phyloP scores from a whole-genome alignment of 2,329 filamentous ascomycete species.

The Xylaria sp. region DNA sequence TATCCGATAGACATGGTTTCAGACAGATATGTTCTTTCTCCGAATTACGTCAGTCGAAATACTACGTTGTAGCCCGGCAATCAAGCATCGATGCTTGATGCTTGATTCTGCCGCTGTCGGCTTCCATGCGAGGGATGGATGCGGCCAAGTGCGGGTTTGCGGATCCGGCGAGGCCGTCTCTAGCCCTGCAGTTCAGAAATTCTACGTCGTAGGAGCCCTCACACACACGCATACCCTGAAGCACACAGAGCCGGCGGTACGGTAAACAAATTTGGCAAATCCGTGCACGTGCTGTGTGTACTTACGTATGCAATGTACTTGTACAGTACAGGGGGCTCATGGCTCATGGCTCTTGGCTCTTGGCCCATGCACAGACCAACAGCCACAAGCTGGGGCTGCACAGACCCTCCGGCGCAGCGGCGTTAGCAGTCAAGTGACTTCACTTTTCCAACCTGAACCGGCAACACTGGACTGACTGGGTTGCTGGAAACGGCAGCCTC shows the following conservation, averaged over 20 bases:
- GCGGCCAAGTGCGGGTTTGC: constrained; percentile 26
- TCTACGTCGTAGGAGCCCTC: background rate
- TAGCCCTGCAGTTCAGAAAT: constrained; percentile 15
- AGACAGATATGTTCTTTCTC: background rate
- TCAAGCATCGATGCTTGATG: background rate
- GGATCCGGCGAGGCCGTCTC: constrained; percentile 27
- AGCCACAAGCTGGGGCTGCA: background rate
- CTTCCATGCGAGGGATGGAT: constrained; percentile 9
- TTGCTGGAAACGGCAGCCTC: background rate
- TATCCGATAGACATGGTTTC: background rate
- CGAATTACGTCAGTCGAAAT: background rate
- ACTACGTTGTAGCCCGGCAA: background rate
- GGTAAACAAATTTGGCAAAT: background rate
- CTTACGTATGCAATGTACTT: background rate
- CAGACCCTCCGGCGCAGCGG: background rate
- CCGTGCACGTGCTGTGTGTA: background rate
- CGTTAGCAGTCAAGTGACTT: background rate
- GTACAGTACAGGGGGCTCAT: background rate
- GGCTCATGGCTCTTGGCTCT: too few relatives aligned
- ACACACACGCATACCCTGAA: too few relatives aligned
- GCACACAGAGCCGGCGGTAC: too few relatives aligned
- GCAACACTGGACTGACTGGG: background rate
- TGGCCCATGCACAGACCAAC: background rate
- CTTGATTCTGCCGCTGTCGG: background rate
- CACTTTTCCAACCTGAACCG: background rate